These are phyloP conservation scores for Diaporthe eres DNA, from an alignment of 2,329 filamentous ascomycete genomes.

Conservation along the genomic window DNA sequence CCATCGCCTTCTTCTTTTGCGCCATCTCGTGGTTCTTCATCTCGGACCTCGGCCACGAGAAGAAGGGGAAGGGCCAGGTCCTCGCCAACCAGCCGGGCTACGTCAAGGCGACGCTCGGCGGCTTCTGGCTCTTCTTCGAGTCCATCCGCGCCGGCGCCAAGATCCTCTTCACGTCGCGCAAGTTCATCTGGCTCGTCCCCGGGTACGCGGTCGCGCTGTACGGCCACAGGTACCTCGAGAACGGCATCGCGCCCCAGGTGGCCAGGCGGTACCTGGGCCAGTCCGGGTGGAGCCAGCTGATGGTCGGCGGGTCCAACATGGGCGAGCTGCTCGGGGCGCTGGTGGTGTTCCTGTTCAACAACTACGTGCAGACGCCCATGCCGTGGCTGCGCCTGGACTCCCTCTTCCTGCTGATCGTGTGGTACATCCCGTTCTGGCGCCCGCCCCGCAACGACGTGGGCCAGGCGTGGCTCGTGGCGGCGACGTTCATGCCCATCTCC, in stretches of 20 bases:
- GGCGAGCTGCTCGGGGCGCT: slow-evolving; percentile 64
- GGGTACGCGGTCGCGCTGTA: slow-evolving; percentile 65
- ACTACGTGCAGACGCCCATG: slow-evolving; percentile 63
- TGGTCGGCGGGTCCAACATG: slow-evolving; percentile 65
- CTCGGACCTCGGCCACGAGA: slow-evolving; percentile 54
- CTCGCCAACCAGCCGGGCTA: slow-evolving; percentile 49
- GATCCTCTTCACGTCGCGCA: slow-evolving; percentile 61
- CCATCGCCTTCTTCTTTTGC: slow-evolving; percentile 60
- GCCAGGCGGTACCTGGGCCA: slow-evolving; percentile 62
- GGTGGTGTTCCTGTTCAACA: slow-evolving; percentile 64
- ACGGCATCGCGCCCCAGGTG: slow-evolving; percentile 60
- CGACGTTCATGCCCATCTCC: slow-evolving; percentile 61
- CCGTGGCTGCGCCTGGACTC: slow-evolving; percentile 65
- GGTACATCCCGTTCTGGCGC: slow-evolving; percentile 63
- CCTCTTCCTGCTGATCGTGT: slow-evolving; percentile 60
- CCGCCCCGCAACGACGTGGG: slow-evolving; percentile 55
- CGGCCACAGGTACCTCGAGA: slow-evolving; percentile 65
- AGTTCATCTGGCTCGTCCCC: slow-evolving; percentile 65
- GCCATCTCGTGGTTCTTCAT: slow-evolving; percentile 62
- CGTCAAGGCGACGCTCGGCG: slow-evolving; percentile 53
- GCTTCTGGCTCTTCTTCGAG: slow-evolving; percentile 60
- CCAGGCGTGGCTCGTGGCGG: slow-evolving; percentile 62
- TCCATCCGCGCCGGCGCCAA: slow-evolving; percentile 61
- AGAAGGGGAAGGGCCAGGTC: slow-evolving; percentile 36
- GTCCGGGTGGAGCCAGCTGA: slow-evolving; percentile 64